Conservation (phyloP, 306 rosid species). For the Cicer yamashitae region DNA sequence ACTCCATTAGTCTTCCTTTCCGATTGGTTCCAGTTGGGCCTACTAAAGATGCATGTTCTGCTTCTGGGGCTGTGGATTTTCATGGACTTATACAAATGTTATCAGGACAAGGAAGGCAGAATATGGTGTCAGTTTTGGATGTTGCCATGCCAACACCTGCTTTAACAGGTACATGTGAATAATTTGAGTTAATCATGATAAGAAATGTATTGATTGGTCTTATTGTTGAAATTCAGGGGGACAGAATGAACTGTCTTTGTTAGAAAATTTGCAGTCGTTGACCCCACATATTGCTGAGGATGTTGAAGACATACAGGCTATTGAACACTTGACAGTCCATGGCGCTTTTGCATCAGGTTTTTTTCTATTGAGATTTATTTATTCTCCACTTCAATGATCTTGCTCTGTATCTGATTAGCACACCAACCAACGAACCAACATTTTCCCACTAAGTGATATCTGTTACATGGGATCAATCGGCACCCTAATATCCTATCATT, state of each 20-base stretch:
- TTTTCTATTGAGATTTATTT: conserved; percentile 18
- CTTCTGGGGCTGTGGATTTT: conserved; percentile 74
- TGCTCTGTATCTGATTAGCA: conserved; percentile 3
- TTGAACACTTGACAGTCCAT: conserved; percentile 69
- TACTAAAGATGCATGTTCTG: conserved; percentile 54
- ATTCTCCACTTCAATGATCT: not conserved
- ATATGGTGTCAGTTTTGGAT: conserved; percentile 79
- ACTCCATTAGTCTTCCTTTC: conserved; percentile 80
- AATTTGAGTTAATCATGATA: conserved; percentile 9
- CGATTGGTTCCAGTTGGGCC: conserved; percentile 80
- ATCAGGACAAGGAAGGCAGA: conserved; percentile 76
- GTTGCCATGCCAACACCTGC: conserved; percentile 88
- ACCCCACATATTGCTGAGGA: conserved; percentile 74
- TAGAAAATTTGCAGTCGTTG: conserved; percentile 64
- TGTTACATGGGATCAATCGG: not conserved
- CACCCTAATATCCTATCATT: not conserved
- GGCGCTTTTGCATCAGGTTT: conserved; percentile 83
- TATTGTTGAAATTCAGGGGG: conserved; percentile 58
- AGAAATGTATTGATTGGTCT: conserved; percentile 46
- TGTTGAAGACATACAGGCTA: conserved; percentile 63
- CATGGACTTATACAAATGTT: conserved; percentile 72
- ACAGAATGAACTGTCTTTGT: conserved; percentile 51
- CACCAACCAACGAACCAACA: not conserved
- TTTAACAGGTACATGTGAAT: conserved; percentile 61
- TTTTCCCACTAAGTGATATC: not conserved